Base-by-base conservation (phyloP, 352 stramenopile genomes). In the Globisporangium sylvaticum region DNA sequence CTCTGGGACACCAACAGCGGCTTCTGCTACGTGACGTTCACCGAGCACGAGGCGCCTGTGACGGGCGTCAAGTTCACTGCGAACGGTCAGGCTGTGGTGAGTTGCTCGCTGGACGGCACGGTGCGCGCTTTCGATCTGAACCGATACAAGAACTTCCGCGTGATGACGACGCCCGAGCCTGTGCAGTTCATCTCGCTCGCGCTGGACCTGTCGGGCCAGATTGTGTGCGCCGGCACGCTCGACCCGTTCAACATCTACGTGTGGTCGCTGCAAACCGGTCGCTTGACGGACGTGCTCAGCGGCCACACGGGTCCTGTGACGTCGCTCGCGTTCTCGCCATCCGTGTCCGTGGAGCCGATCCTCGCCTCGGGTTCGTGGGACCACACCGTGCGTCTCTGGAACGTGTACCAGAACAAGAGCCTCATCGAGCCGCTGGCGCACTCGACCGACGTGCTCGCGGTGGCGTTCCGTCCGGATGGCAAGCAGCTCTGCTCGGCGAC, bases 1-100 rank as follows among this genome's bases (percentile, higher is more conserved):
- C 84, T 99, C 34, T 99, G 98, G 98, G 98, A 98, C 78, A 96
- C 96, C 20, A 93, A 80, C 24, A 98, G 87, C 59, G 98, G 98
- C 55, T 99, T 99, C 80, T 99, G 98, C 77, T 99, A 99, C 81
- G 97, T 99, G 3, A 99, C 98, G 3, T 98, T 99, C 69, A 89
- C 88, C 1, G 97, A 99, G 71, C 98, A 99, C 77, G 81, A 91
- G 14, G 97, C 97, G 25, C 95, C 97, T 2, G 88, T 99, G 12
- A 99, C 96, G 12, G 97, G 91, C 24, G 91, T 99, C 57, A 87
- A 90, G 63, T 99, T 99, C 79, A 86, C 91, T 18, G 81, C 91
- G 7, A 95, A 92, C 25, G 89, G 91, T 56, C 90, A 97, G 72
- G 95, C 92, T 2, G 87, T 99, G 7, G 73, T 99, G 8, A 99